Evolutionary conservation across 768 basidiomycete genomes (phyloP).

Genomic region (Psilocybe tampanensis): DNA sequence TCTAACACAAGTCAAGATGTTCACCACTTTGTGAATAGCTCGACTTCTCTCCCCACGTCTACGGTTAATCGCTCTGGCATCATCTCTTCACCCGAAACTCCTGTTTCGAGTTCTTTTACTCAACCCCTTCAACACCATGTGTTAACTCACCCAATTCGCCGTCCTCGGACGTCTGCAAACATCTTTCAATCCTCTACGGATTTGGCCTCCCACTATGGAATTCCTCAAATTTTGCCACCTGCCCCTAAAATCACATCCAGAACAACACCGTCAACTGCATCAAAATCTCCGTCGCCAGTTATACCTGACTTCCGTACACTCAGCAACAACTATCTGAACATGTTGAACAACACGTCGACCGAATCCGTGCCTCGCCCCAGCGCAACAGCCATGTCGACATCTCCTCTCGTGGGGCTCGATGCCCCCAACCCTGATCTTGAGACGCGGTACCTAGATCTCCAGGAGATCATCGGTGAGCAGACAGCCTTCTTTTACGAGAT

Average conservation of each 20-base stretch:
- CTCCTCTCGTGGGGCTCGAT: slow-evolving; percentile 23
- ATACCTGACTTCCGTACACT: slow-evolving; percentile 51
- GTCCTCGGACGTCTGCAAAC: slow-evolving; percentile 70
- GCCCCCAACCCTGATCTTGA: slow-evolving; percentile 21
- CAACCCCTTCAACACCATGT: slow-evolving; percentile 51
- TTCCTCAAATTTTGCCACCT: slow-evolving; percentile 70
- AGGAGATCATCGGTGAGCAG: slow-evolving; percentile 21
- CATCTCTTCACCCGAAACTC: slow-evolving; percentile 50
- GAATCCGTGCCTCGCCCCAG: slow-evolving; percentile 37
- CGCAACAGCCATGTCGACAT: slow-evolving; percentile 25
- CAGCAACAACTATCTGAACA: slow-evolving; percentile 66
- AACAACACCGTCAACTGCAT: slow-evolving; percentile 39
- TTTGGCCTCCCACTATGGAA: slow-evolving; percentile 78
- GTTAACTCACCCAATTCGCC: slow-evolving; percentile 52
- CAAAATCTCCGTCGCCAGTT: slow-evolving; percentile 28
- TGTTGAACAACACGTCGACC: slow-evolving; percentile 58
- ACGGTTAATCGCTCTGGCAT: slow-evolving; percentile 42
- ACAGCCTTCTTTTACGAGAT: slow-evolving; percentile 1
- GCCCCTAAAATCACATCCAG: slow-evolving; percentile 62
- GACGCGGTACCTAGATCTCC: slow-evolving; percentile 19
- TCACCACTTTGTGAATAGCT: slow-evolving; percentile 44
- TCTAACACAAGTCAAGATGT: slow-evolving; percentile 37
- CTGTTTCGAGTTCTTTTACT: slow-evolving; percentile 54
- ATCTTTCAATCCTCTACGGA: slow-evolving; percentile 69
- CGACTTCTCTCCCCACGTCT: slow-evolving; percentile 43